These are phyloP conservation scores for Nemophila menziesii DNA, from an alignment of 257 asterid species.

Conservation along the genomic window DNA sequence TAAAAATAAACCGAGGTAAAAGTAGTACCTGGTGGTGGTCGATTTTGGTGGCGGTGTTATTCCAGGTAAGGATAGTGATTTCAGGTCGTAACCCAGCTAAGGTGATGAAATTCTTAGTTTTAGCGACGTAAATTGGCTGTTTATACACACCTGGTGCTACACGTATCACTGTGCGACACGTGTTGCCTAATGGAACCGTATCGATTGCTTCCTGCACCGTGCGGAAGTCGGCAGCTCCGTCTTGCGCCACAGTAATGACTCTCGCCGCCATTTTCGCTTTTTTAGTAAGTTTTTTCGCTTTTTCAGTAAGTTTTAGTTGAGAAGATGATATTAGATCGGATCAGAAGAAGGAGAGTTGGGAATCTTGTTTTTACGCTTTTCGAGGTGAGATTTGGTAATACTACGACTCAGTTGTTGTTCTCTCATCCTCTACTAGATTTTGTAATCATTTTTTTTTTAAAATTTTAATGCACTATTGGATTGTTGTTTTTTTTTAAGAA, in stretches of 20 bases:
- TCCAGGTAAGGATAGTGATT: constrained; percentile 68
- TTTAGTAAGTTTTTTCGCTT: neutral
- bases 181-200: constrained; percentile 65
- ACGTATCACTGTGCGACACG: constrained; percentile 61
- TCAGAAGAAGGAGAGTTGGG: neutral
- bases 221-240: constrained; percentile 48
- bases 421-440: no score
- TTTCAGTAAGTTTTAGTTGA: neutral
- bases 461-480: no score
- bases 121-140: constrained; percentile 79
- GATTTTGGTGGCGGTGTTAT: constrained; percentile 68
- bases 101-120: constrained; percentile 75
- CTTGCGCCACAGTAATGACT: constrained; percentile 57
- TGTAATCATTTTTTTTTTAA: no score
- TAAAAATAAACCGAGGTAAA: no score
- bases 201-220: constrained; percentile 96
- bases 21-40: constrained; percentile 68
- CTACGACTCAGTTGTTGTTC: neutral
- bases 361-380: neutral
- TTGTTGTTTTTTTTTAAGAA: no score
- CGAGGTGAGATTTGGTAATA: neutral
- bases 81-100: constrained; percentile 74
- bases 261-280: constrained; percentile 14
- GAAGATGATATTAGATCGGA: neutral
- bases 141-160: constrained; percentile 66